Evolutionary conservation across 2,329 filamentous ascomycete species (phyloP).

Genomic region (Paraphaeosphaeria minitans): DNA sequence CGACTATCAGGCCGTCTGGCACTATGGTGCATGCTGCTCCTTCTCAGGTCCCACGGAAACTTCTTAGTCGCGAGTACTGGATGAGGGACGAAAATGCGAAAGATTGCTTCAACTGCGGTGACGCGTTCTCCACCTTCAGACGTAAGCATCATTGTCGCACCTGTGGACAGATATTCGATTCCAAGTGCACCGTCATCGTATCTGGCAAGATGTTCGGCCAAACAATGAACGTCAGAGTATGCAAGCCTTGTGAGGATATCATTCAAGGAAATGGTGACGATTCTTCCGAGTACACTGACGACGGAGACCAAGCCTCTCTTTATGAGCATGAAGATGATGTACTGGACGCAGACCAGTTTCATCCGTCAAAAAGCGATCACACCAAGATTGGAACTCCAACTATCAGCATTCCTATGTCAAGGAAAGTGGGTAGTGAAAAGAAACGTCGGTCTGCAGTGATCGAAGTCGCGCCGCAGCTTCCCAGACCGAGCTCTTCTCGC

Average conservation of each 20-base stretch:
- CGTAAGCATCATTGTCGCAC: conserved; percentile 94
- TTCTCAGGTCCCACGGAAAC: conserved; percentile 76
- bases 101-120: conserved; percentile 91
- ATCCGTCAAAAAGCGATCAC: conserved; percentile 44
- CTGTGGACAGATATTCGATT: conserved; percentile 98
- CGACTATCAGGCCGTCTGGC: conserved; percentile 29
- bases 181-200: conserved; percentile 92
- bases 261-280: conserved; percentile 90
- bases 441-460: conserved; percentile 87
- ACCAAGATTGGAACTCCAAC: conserved; percentile 60
- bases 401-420: conserved; percentile 68
- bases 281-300: conserved; percentile 88
- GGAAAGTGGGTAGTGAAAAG: conserved; percentile 71
- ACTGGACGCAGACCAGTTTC: conserved; percentile 29
- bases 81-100: conserved; percentile 99
- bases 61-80: conserved; percentile 96
- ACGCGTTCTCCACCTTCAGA: conserved; percentile 89
- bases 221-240: conserved; percentile 81
- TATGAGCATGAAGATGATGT: conserved; percentile 42
- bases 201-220: conserved; percentile 87
- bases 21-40: conserved; percentile 48
- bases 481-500: conserved; percentile 90
- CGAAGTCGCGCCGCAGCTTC: conserved; percentile 81
- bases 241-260: conserved; percentile 88
- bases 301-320: conserved; percentile 70